Conservation (phyloP, 1,284 basidiomycete genomes). For the Veloboletus limbatus region DNA sequence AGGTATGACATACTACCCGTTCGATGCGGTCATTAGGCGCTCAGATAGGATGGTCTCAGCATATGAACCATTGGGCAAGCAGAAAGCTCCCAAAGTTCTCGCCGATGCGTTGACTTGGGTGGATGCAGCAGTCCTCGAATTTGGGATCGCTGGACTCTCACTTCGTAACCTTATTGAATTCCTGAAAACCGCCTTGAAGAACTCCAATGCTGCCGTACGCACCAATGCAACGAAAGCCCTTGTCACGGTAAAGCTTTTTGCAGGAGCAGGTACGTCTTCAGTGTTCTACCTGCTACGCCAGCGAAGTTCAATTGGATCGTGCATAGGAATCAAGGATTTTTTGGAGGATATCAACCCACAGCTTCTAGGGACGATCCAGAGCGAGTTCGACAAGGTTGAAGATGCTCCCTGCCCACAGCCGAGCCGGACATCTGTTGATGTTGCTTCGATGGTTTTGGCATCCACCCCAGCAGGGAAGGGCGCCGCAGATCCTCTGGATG, state of each 20-base stretch:
- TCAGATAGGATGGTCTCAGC: constrained; percentile 45
- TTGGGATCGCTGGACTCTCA: constrained; percentile 87
- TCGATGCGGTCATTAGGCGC: constrained; percentile 11
- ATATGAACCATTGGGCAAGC: constrained; percentile 88
- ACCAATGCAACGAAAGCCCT: constrained; percentile 94
- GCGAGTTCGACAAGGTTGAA: constrained; percentile 94
- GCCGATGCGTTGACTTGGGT: constrained; percentile 93
- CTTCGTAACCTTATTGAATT: constrained; percentile 88
- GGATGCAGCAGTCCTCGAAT: constrained; percentile 86
- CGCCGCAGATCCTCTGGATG: constrained; percentile 76
- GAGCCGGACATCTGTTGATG: constrained; percentile 71
- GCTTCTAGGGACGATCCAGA: constrained; percentile 85
- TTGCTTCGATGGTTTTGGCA: constrained; percentile 48
- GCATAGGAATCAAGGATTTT: constrained; percentile 82
- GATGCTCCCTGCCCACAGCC: constrained; percentile 80
- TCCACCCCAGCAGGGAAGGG: constrained; percentile 42
- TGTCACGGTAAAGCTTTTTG: constrained; percentile 89
- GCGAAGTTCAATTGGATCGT: background rate
- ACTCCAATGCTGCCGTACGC: constrained; percentile 92
- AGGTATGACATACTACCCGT: constrained; percentile 48
- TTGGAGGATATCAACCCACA: constrained; percentile 95
- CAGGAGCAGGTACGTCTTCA: constrained; percentile 73
- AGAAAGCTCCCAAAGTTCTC: constrained; percentile 96
- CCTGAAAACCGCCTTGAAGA: constrained; percentile 83
- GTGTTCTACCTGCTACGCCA: background rate